phyloP scores from a whole-genome alignment of 495 filamentous ascomycete genomes.

The Lophiostoma macrostomum region DNA sequence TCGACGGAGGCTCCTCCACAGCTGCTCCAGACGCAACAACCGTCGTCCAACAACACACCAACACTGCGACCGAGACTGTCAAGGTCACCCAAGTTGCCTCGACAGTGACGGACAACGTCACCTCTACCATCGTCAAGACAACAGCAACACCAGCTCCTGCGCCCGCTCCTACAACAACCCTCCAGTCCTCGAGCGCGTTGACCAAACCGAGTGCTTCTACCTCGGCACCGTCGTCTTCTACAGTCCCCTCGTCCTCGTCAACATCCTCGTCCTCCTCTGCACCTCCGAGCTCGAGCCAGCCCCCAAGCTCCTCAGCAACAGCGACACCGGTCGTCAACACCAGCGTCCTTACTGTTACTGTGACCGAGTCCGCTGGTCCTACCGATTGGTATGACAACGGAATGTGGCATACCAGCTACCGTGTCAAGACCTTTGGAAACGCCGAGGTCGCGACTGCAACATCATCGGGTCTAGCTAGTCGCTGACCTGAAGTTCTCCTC shows the following conservation, averaged over 20 bases:
- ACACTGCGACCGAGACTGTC: slow-evolving; percentile 4
- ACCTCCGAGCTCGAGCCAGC: not conserved
- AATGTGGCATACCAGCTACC: slow-evolving; percentile 31
- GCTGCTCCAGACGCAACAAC: slow-evolving; percentile 11
- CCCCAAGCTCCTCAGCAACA: not conserved
- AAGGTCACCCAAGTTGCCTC: slow-evolving; percentile 2
- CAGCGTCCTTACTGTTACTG: slow-evolving; percentile 16
- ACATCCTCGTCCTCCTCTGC: not conserved
- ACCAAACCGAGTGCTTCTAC: not conserved
- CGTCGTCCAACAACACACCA: slow-evolving; percentile 9
- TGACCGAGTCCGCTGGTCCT: slow-evolving; percentile 13
- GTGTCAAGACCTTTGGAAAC: slow-evolving; percentile 24
- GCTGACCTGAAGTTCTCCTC: not conserved
- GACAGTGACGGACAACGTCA: slow-evolving; percentile 5
- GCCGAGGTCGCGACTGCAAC: not conserved
- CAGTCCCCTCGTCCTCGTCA: not conserved
- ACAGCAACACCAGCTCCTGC: not conserved
- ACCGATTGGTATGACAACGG: slow-evolving; percentile 35
- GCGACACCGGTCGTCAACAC: not conserved
- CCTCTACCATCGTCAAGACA: slow-evolving; percentile 1
- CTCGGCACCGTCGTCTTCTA: not conserved
- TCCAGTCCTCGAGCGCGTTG: not conserved
- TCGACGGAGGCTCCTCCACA: slow-evolving; percentile 29
- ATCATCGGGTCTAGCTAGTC: not conserved
- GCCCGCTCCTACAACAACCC: not conserved